Evolutionary conservation across 441 rosid genomes (phyloP).

Genomic region (Adansonia madagascariensis): DNA sequence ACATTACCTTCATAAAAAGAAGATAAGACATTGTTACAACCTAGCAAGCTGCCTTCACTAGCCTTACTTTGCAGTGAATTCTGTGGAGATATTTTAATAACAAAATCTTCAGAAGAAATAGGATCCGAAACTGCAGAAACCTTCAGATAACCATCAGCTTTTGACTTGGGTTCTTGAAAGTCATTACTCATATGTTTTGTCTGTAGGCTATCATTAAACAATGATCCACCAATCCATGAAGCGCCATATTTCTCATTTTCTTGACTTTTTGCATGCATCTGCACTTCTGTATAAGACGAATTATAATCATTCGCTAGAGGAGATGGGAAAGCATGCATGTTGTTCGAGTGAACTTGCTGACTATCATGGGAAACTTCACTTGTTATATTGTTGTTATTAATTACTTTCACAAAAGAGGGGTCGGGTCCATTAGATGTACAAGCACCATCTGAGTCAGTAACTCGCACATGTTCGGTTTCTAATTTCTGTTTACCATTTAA

Average conservation of each 20-base stretch:
- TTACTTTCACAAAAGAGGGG: conserved; percentile 15
- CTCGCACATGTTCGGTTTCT: conserved; percentile 43
- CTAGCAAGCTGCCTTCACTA: conserved; percentile 36
- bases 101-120: conserved; percentile 28
- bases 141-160: conserved; percentile 41
- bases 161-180: conserved; percentile 38
- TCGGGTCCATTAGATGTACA: conserved; percentile 55
- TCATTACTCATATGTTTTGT: conserved; percentile 42
- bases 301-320: conserved; percentile 38
- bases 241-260: conserved; percentile 38
- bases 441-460: conserved; percentile 56
- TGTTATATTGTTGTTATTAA: conserved; percentile 26
- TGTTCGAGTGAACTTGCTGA: conserved; percentile 40
- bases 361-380: conserved; percentile 33
- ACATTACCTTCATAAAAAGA: conserved; percentile 45
- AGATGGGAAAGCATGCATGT: conserved; percentile 31
- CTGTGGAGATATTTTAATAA: conserved; percentile 33
- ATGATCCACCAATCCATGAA: conserved; percentile 39
- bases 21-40: conserved; percentile 36
- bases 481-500: conserved; percentile 40
- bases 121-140: conserved; percentile 30
- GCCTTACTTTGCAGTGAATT: conserved; percentile 41
- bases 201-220: conserved; percentile 39
- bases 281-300: conserved; percentile 36
- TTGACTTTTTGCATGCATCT: conserved; percentile 36